A percentile compares a stretch with the other conserved stretches of the same genome.
Evolutionary conservation across 257 asterid species (phyloP).

Genomic region (Plantago elongata): DNA sequence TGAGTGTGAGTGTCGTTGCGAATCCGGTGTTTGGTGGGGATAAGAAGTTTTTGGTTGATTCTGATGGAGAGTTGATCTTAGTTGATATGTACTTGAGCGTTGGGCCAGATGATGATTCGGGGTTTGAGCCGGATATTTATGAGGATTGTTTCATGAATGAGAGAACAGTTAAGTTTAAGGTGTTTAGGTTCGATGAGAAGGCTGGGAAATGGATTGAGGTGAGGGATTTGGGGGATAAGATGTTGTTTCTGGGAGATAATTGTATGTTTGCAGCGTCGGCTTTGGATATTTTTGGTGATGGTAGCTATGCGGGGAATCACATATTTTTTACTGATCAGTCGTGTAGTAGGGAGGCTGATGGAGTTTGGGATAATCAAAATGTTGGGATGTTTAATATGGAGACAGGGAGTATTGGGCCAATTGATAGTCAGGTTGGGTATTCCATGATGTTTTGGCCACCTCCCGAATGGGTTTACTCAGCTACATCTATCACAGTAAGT

Average conservation of each 20-base stretch:
- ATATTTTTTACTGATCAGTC: constrained; percentile 58
- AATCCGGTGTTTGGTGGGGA: constrained; percentile 60
- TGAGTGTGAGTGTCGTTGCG: constrained; percentile 39
- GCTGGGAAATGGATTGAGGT: constrained; percentile 57
- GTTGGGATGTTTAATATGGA: constrained; percentile 69
- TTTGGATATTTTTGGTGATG: constrained; percentile 36
- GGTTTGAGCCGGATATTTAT: constrained; percentile 53
- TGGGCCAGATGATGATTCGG: constrained; percentile 59
- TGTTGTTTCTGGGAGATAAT: constrained; percentile 79
- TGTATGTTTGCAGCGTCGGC: constrained; percentile 56
- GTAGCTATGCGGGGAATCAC: constrained; percentile 53
- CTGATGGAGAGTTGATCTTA: constrained; percentile 53
- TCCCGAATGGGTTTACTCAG: constrained; percentile 60
- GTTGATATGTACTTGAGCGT: constrained; percentile 64
- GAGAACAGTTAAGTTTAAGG: constrained; percentile 76
- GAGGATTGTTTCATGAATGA: constrained; percentile 74
- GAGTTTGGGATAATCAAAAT: constrained; percentile 40
- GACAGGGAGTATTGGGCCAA: constrained; percentile 59
- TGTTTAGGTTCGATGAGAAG: constrained; percentile 51
- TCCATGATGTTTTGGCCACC: constrained; percentile 86
- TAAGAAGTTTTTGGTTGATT: constrained; percentile 72
- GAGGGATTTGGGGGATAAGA: constrained; percentile 52
- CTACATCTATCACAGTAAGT: constrained; percentile 56
- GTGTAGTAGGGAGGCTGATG: constrained; percentile 47
- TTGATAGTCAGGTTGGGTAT: constrained; percentile 34